Base-by-base conservation (phyloP, 225 moss, liverwort and hornwort genomes). In the Takakia lepidozioides region DNA sequence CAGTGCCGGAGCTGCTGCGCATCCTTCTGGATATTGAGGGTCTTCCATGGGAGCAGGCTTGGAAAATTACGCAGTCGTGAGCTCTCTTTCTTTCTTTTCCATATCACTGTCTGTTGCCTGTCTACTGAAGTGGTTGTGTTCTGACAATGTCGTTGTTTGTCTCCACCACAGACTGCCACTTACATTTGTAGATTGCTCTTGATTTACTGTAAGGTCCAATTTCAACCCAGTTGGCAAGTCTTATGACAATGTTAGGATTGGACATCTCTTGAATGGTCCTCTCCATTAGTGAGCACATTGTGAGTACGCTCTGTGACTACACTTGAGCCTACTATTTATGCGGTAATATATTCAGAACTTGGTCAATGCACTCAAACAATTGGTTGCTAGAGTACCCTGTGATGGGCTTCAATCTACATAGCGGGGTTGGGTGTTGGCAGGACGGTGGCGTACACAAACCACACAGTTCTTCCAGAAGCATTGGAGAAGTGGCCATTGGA, bases 401-500 rank as follows among this genome's bases (percentile, higher is more conserved):
- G 9, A 9, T 37, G 10, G 13, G 36, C 36, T 37, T 8, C 36
- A 8, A 37, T 9, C 10, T 8, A 37, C 36, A 37, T 37, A 11
- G 1, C 16, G 21, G 11, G 16, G 3, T 2, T 46, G n/a, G n/a
- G n/a, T 45, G 44, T 18, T 30, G 21, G 46, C 67, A 95, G 95
- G 61, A 85, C 95, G 51, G 90, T 90, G 49, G 90, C 95, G 0
- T 98, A 98, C 56, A 98, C 90, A 28, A 98, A 98, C 56, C 95
- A 98, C 57, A 98, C 95, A 22, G 75, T 90, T 58, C 65, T 90
- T 51, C 95, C 84, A 2, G 95, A 98, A 53, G 95, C 95, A 9
- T 46, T 98, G 68, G 90, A 98, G 51, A 90, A 90, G 54, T 98
- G 95, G 95, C 80, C 90, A 20, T 62, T 87, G 70, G 46, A 71